Evolutionary conservation across 805 yeast species (phyloP).

Genomic region (Candida sakaeoensis): DNA sequence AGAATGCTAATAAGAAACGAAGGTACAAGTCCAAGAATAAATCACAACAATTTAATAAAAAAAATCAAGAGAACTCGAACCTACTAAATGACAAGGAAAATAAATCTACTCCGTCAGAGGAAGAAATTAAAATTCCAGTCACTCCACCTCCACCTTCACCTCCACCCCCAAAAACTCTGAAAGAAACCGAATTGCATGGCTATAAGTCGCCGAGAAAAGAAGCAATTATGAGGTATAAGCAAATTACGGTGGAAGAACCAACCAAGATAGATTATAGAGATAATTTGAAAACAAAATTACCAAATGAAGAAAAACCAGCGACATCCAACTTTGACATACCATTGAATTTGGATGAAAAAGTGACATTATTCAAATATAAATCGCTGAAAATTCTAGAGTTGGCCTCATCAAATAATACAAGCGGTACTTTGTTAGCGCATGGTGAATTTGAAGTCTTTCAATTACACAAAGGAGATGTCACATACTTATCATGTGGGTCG

Average conservation of each 20-base stretch:
- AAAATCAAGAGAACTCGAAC: not conserved
- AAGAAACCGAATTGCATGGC: conserved; percentile 2
- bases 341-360: conserved; percentile 32
- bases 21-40: conserved; percentile 10
- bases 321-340: not conserved
- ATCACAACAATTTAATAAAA: conserved; percentile 3
- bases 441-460: conserved; percentile 61
- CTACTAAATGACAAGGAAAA: not conserved
- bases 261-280: conserved; percentile 1
- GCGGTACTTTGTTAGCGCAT: conserved; percentile 54
- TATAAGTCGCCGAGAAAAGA: conserved; percentile 35
- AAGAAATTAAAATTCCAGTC: not conserved
- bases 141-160: too few species aligned
- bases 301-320: not conserved
- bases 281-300: conserved; percentile 1
- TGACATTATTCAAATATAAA: conserved; percentile 29
- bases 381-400: conserved; percentile 33
- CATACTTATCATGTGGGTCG: conserved; percentile 63
- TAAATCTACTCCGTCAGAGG: not conserved
- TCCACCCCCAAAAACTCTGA: too few species aligned
- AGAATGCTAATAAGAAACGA: conserved; percentile 8
- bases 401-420: conserved; percentile 15
- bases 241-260: conserved; percentile 21
- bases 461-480: conserved; percentile 52
- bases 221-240: conserved; percentile 35